phyloP scores from a whole-genome alignment of 2,329 filamentous ascomycete species.

The Byssochlamys sp. region DNA sequence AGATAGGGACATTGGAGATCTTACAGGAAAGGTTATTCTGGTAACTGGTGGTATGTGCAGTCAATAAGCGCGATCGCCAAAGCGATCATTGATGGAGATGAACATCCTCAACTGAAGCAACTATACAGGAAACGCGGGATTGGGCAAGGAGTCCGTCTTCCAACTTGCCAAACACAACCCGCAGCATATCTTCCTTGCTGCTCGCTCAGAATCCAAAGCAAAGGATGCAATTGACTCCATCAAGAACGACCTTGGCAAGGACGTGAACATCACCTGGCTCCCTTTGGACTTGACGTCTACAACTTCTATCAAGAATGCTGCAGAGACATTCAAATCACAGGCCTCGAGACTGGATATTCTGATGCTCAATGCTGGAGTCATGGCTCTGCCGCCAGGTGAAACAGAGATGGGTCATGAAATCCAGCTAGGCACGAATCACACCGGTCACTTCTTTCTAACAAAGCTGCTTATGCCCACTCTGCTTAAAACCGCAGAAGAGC shows the following conservation, averaged over 20 bases:
- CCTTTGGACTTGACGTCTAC: slow-evolving; percentile 37
- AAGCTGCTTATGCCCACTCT: slow-evolving; percentile 24
- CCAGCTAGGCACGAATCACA: slow-evolving; percentile 32
- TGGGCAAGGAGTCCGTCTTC: slow-evolving; percentile 37
- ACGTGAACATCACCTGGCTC: neutral
- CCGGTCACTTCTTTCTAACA: slow-evolving; percentile 30
- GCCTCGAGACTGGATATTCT: slow-evolving; percentile 24
- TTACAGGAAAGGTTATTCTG: slow-evolving; percentile 25
- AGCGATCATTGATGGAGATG: neutral
- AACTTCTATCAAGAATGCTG: slow-evolving; percentile 30
- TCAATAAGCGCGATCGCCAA: neutral
- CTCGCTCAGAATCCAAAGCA: slow-evolving; percentile 15
- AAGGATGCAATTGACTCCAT: slow-evolving; percentile 29
- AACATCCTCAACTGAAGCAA: neutral
- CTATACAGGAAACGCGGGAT: slow-evolving; percentile 35
- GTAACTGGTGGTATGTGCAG: slow-evolving; percentile 23
- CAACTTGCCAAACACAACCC: slow-evolving; percentile 35
- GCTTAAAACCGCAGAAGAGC: slow-evolving; percentile 15
- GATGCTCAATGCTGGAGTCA: slow-evolving; percentile 35
- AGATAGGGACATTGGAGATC: slow-evolving; percentile 23
- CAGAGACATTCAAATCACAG: slow-evolving; percentile 18
- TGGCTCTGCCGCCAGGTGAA: slow-evolving; percentile 26
- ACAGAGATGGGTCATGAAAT: slow-evolving; percentile 30
- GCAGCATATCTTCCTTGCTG: slow-evolving; percentile 29
- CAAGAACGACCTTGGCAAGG: slow-evolving; percentile 5